These are phyloP conservation scores for Fusarium anguioides DNA, from an alignment of 2,329 filamentous ascomycete species.

Conservation along the genomic window DNA sequence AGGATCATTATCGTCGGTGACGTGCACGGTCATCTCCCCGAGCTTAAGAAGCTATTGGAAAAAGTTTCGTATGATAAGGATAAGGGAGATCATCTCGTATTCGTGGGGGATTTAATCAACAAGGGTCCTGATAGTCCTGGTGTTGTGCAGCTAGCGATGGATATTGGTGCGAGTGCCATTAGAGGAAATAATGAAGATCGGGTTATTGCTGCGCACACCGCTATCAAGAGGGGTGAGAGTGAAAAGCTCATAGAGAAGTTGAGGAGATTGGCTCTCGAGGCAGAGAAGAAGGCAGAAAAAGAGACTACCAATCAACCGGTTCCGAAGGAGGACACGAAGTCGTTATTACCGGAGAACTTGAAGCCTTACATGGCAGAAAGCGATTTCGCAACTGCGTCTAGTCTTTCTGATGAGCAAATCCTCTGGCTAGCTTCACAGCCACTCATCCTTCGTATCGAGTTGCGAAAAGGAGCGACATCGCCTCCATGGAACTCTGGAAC, in stretches of 20 bases:
- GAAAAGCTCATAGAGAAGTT: neutral
- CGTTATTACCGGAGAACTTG: slow-evolving; percentile 4
- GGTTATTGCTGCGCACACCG: slow-evolving; percentile 65
- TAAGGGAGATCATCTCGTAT: slow-evolving; percentile 72
- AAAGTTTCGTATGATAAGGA: slow-evolving; percentile 69
- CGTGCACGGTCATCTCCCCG: slow-evolving; percentile 82
- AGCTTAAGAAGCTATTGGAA: slow-evolving; percentile 71
- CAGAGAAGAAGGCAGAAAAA: neutral
- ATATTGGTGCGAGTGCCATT: slow-evolving; percentile 77
- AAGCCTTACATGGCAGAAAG: slow-evolving; percentile 31
- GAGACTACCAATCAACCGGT: neutral
- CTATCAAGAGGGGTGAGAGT: slow-evolving; percentile 8
- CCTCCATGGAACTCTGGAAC: slow-evolving; percentile 35
- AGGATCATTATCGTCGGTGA: slow-evolving; percentile 79
- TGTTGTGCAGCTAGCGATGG: slow-evolving; percentile 78
- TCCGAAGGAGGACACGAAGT: neutral
- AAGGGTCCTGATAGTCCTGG: slow-evolving; percentile 85
- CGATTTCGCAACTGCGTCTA: slow-evolving; percentile 31
- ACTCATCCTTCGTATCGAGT: slow-evolving; percentile 28
- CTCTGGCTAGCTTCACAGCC: slow-evolving; percentile 29
- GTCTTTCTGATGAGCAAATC: slow-evolving; percentile 17
- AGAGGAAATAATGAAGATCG: slow-evolving; percentile 91
- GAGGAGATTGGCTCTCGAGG: neutral
- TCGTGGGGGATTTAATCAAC: slow-evolving; percentile 80
- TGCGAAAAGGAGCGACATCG: neutral